These are phyloP conservation scores for Psilocybe subaeruginosa DNA, from an alignment of 768 basidiomycete species.

Conservation along the genomic window DNA sequence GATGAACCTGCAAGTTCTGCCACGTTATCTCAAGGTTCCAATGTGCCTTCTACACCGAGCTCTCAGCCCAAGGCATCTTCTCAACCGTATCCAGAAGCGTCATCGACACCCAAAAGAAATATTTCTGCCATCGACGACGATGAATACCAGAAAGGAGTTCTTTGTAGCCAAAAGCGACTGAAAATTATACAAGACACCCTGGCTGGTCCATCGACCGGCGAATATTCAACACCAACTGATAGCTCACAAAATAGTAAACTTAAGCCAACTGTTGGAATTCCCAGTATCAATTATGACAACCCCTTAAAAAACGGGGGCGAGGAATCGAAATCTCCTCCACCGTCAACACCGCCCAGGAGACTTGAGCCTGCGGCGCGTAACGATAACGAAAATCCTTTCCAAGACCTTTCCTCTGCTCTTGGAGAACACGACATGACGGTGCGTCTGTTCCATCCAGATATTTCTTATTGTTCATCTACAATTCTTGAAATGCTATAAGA, in stretches of 20 bases:
- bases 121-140: slow-evolving; percentile 3
- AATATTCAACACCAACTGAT: neutral
- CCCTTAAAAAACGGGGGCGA: neutral
- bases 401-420: neutral
- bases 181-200: slow-evolving; percentile 9
- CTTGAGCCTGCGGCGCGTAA: neutral
- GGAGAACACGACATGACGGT: neutral
- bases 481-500: no score
- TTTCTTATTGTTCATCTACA: neutral
- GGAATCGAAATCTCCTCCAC: no score
- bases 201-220: neutral
- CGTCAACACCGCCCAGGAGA: no score
- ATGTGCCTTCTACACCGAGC: neutral
- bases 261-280: neutral
- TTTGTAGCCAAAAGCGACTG: slow-evolving; percentile 8
- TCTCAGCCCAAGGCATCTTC: neutral
- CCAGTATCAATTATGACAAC: neutral
- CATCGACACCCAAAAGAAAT: slow-evolving; percentile 9
- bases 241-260: neutral
- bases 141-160: neutral
- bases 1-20: neutral
- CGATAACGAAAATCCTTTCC: neutral
- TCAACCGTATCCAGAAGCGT: neutral
- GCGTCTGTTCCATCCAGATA: neutral
- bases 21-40: neutral